Evolutionary conservation across 2,329 filamentous ascomycete species (phyloP), one percentile per base, ranked within the genome.

Genomic region (Cladobotryum protrusum): DNA sequence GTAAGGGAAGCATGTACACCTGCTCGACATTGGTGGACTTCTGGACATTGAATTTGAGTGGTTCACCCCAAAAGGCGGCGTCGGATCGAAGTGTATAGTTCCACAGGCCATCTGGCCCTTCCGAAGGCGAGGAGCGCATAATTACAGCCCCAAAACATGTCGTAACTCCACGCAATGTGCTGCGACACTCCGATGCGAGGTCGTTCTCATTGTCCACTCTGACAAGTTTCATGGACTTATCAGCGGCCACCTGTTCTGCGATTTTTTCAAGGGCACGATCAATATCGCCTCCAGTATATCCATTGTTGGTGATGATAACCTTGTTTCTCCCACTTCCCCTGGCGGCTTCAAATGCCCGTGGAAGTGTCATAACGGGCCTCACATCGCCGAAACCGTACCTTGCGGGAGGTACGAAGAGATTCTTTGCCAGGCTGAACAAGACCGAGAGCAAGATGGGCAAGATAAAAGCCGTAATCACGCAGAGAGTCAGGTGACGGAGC

Each of bases 51-150:
- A 95, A 82, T 48, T 77, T 79, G 7, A 68, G 65, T 7, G 81
- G 78, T 17, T 84, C 83, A 12, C 34, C 13, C 20, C 54, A 52
- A 50, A 95, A 74, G 1, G 81, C 75, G 34, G 85, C 85, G 63
- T 96, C 91, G 3, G 83, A 82, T 49, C 87, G 77, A 20, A 96
- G 74, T 0, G 88, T 91, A 63, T 96, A 96, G 67, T 93, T 93
- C 91, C 91, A 96, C 40, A 79, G 67, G 2, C 78, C 77, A 6
- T 76, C 77, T 1, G 64, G 55, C 9, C 87, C 88, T 68, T 93
- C 84, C 1, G 68, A 75, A 0, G 89, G 88, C 5, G 88, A 95
- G 1, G 85, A 85, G 48, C 82, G 74, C 69, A 95, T 92, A 4
- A 86, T 80, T 2, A 86, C 78, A 8, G 85, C 89, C 15, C 80